These are phyloP conservation scores for Verticillium tricorpus DNA, from an alignment of 2,329 filamentous ascomycete genomes.

Conservation along the genomic window DNA sequence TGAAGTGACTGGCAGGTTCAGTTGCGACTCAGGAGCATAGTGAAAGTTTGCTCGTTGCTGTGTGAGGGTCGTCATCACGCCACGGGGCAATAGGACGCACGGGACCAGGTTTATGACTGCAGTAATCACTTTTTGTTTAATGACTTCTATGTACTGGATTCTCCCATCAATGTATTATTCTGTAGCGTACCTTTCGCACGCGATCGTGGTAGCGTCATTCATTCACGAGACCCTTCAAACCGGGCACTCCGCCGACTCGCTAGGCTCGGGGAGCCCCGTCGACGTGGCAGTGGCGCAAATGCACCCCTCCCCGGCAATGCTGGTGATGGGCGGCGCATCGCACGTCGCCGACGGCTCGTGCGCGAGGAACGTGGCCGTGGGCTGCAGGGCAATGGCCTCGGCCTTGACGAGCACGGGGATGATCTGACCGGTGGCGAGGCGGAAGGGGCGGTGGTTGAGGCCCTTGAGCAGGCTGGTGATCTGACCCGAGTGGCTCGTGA, in stretches of 20 bases:
- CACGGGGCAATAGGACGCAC: no score
- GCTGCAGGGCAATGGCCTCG: constrained; percentile 31
- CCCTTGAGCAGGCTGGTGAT: constrained; percentile 48
- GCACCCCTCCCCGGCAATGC: constrained; percentile 34
- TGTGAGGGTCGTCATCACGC: no score
- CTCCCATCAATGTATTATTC: no score
- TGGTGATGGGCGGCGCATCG: constrained; percentile 37
- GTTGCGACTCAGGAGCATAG: not conserved
- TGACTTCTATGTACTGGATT: not conserved
- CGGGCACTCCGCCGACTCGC: constrained; percentile 1
- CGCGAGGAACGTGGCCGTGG: constrained; percentile 25
- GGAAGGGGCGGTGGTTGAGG: constrained; percentile 57
- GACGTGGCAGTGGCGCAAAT: constrained; percentile 28
- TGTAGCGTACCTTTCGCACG: no score
- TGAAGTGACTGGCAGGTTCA: no score
- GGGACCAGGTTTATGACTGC: no score
- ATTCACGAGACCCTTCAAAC: not conserved
- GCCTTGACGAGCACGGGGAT: constrained; percentile 65
- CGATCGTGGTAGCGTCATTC: not conserved
- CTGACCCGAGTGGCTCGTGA: constrained; percentile 58
- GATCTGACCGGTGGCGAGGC: constrained; percentile 60
- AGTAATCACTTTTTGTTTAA: not conserved
- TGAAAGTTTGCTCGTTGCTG: no score
- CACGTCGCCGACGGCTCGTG: constrained; percentile 40
- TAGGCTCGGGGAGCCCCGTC: constrained; percentile 8